Evolutionary conservation across 176 grass and related monocot genomes (phyloP), one percentile per base, ranked within the genome.

Genomic region (Juncus inflexus): DNA sequence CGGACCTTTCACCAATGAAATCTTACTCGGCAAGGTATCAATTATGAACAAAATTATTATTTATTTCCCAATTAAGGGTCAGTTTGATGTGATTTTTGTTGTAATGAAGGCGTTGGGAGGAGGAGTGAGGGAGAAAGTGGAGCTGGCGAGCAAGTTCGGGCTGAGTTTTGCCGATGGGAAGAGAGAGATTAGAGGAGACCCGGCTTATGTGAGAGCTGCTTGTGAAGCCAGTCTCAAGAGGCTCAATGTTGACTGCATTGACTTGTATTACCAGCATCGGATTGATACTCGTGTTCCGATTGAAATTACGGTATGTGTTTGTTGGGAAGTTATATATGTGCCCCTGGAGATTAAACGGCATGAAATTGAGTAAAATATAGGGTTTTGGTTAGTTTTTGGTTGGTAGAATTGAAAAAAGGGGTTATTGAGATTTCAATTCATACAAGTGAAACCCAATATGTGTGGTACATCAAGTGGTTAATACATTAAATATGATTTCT

Each of bases 1-100:
- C 16, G 90, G 90, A 9, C 90, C 90, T 3, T 82, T 74, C 71
- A 95, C 86, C 9, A 95, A 84, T 78, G 90, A 95, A 61, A 12
- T 86, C 37, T 84, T 95, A 11, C 86, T 90, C 42, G 80, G 86
- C 62, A 95, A 85, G 74, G 90, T 88, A 47, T 9, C 43, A 47
- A 9, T 47, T 47, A 47, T 6, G 43, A 28, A 1, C 19, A 28
- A 28, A 28, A 28, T 28, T 28, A 28, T 28, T 28, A 28, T 28
- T 47, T 9, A 47, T 9, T 47, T 47, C 43, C 43, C 43, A 47
- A 47, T 47, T 47, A 47, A 47, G 43, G 9, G 43, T 6, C 9
- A 47, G 6, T 47, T 9, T 47, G 43, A 47, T 47, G 43, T 9
- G 43, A 9, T 47, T 5, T 47, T 47, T 47, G 43, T 6, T 47